Evolutionary conservation across 495 filamentous ascomycete species (phyloP).

Genomic region (Penicillium daleae): DNA sequence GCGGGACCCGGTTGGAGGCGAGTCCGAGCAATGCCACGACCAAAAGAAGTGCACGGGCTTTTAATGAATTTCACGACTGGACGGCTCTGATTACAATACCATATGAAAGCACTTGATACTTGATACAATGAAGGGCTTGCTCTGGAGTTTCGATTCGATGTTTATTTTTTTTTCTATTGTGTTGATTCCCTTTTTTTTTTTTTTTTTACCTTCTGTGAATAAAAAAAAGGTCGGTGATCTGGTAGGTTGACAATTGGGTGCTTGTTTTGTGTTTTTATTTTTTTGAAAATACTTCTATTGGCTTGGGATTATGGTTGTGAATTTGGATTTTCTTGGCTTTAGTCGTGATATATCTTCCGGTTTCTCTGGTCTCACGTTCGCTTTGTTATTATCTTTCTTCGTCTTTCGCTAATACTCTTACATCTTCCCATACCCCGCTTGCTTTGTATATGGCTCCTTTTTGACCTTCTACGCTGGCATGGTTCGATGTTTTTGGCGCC

Average conservation of each 20-base stretch:
- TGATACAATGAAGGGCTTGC: slow-evolving; percentile 22
- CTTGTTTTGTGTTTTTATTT: slow-evolving; percentile 13
- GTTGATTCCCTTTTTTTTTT: slow-evolving; percentile 5
- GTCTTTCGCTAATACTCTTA: slow-evolving; percentile 24
- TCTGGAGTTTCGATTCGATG: slow-evolving; percentile 27
- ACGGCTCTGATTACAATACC: slow-evolving; percentile 30
- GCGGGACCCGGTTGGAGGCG: slow-evolving; percentile 28
- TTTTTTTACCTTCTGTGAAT: slow-evolving; percentile 12
- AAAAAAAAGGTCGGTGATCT: slow-evolving; percentile 27
- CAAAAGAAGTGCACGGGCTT: slow-evolving; percentile 15
- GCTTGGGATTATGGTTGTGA: not conserved
- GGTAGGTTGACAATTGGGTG: too few relatives aligned
- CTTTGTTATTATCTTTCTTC: slow-evolving; percentile 12
- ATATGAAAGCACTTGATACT: slow-evolving; percentile 15
- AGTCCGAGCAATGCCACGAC: not conserved
- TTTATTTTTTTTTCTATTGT: slow-evolving; percentile 7
- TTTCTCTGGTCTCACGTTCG: slow-evolving; percentile 5
- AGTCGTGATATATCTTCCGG: slow-evolving; percentile 7
- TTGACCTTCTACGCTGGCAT: too few relatives aligned
- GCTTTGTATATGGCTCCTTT: slow-evolving; percentile 29
- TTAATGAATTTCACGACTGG: slow-evolving; percentile 33
- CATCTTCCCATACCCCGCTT: not conserved
- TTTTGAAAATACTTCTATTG: slow-evolving; percentile 10
- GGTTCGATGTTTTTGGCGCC: slow-evolving; percentile 15
- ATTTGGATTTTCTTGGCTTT: not conserved